Evolutionary conservation across 1,284 basidiomycete species (phyloP).

Genomic region (Apiotrichum brassicae): DNA sequence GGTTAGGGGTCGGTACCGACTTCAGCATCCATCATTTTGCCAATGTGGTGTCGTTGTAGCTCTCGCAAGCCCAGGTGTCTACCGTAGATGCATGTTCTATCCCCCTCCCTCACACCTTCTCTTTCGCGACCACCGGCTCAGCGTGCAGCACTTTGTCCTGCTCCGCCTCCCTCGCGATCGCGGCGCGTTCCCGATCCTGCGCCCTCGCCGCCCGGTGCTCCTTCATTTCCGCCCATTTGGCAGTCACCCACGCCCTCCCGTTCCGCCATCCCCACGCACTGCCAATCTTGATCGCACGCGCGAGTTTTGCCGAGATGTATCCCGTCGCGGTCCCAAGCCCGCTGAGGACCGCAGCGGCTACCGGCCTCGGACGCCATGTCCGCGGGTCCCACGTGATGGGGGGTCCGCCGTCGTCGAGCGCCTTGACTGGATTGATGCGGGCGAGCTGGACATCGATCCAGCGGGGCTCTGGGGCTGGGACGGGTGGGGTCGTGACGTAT

Average conservation of each 20-base stretch:
- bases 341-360: not conserved
- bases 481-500: not conserved
- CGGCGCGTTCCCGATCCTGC: not conserved
- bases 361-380: slow-evolving; percentile 18
- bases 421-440: slow-evolving; percentile 1
- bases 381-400: slow-evolving; percentile 21
- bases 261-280: not conserved
- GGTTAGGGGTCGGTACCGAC: no score
- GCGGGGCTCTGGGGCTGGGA: not conserved
- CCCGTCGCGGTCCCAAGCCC: not conserved
- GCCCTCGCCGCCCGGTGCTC: not conserved
- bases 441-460: not conserved
- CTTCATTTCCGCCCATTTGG: not conserved
- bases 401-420: slow-evolving; percentile 10
- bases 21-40: no score
- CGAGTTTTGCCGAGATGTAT: not conserved
- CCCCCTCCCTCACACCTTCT: no score
- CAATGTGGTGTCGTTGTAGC: no score
- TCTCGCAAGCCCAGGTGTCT: no score
- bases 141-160: no score
- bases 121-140: no score
- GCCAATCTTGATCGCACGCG: not conserved
- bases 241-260: not conserved
- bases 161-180: not conserved
- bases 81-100: no score